Evolutionary conservation across 345 rosid species (phyloP).

Genomic region (Kandelia obovata): DNA sequence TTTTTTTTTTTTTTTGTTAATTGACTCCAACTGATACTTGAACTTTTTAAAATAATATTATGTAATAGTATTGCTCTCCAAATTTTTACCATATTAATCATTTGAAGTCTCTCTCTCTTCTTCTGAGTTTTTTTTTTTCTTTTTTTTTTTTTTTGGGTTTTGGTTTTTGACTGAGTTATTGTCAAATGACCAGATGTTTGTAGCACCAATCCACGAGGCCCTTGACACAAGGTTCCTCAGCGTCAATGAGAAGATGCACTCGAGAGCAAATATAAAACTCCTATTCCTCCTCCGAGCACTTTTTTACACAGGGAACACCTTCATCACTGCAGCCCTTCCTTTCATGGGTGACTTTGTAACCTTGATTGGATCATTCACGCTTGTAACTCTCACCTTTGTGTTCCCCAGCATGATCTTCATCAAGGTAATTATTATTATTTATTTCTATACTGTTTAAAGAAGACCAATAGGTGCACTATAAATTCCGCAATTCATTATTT

Average conservation of each 20-base stretch:
- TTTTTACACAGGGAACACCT: conserved; percentile 16
- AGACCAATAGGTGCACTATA: too few species aligned
- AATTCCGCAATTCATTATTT: too few species aligned
- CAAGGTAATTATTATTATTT: conserved; percentile 19
- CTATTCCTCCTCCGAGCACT: conserved; percentile 19
- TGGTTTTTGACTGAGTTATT: too few species aligned
- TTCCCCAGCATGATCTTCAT: conserved; percentile 31
- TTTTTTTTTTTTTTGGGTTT: too few species aligned
- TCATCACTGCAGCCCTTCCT: conserved; percentile 36
- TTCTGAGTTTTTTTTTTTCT: too few species aligned
- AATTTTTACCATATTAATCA: too few species aligned
- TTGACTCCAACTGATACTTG: too few species aligned
- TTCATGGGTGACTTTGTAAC: conserved; percentile 38
- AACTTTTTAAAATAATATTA: too few species aligned
- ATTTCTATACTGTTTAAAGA: neutral
- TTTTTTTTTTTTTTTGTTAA: too few species aligned
- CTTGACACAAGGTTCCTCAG: conserved; percentile 29
- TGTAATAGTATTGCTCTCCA: too few species aligned
- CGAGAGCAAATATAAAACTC: conserved; percentile 16
- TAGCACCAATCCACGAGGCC: conserved; percentile 34
- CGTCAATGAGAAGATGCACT: conserved; percentile 20
- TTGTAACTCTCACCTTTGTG: conserved; percentile 31
- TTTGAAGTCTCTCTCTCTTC: too few species aligned
- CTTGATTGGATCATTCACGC: conserved; percentile 32
- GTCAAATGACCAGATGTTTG: conserved; percentile 14